Base-by-base conservation (phyloP, 2,329 filamentous ascomycete genomes). In the Colletotrichum zoysiae region DNA sequence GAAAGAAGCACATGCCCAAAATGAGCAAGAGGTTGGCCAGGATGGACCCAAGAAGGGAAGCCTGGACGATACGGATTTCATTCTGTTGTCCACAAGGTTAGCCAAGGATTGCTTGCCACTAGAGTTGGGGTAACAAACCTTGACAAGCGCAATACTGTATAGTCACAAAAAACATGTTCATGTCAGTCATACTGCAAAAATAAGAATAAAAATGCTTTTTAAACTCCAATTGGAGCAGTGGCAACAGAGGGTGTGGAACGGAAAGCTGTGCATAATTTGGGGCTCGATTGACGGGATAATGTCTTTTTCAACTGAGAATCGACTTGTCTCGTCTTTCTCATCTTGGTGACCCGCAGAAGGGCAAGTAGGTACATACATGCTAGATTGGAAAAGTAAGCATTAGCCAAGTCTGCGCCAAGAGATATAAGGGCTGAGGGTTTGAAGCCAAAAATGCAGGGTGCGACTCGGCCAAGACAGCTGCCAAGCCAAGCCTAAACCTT, bases 61-160 rank as follows among this genome's bases (percentile, higher is more conserved):
- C 94, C 82, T 97, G 95, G 33, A 97, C 95, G 76, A 97, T 95
- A 72, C 93, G 91, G 73, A 97, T 96, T 84, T 97, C 90, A 81
- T 94, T 86, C 86, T 90, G 72, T 58, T 3, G 72, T 56, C 1
- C 16, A 33, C 46, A 71, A n/a, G 65, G 71, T 70, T 20, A 68
- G 14, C 16, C 26, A 16, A 3, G 16, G 35, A 12, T 8, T 14
- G 9, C 53, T 57, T 33, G 14, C 62, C 30, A 16, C 55, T 8
- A 11, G 9, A 59, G n/a, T n/a, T 9, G 14, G 16, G 9, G 18
- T 51, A 40, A 73, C 81, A 59, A 77, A 89, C 88, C 83, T 94
- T 94, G 76, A 91, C 89, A 38, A 95, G 84, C 56, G 92, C 93
- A 81, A 95, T 94, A 79, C 91, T 94, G 80, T 79, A 75, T 78